Evolutionary conservation across 768 basidiomycete species (phyloP), one percentile per base, ranked within the genome.

Genomic region (Pleurotus tuoliensis): DNA sequence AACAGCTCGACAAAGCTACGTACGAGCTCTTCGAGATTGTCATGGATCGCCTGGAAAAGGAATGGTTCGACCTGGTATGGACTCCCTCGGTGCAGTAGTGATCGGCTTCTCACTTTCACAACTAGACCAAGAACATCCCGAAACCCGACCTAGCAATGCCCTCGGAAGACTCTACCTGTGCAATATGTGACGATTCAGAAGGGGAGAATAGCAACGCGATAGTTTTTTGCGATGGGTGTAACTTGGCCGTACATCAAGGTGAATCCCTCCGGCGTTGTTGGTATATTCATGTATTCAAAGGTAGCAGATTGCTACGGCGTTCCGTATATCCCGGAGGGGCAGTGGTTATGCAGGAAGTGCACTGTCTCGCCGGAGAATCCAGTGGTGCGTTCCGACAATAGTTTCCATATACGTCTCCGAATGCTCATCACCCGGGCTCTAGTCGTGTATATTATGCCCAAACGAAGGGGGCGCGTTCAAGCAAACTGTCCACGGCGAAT

Each of bases 241-340:
- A 98, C 70, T 75, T 99, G 24, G 97, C 97, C 8, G 97, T 99
- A n/a, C 97, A 99, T 75, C 97, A 99, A 82, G 95, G 95, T 91
- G 58, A 53, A 81, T 62, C 3, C 12, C 27, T 18, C n/a, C 38
- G 3, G 15, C 24, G 38, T 9, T 48, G 51, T 13, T 30, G 16
- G 56, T 34, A 6, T 5, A 51, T 43, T 25, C 46, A 47, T 41
- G 15, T 30, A 34, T 34, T 34, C 2, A 34, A 34, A 9, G 30
- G 2, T 34, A 11, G 2, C 61, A 97, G 97, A 99, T 68, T 99
- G 97, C 66, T 99, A 99, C 65, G 97, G 97, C 16, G 94, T 99
- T 1, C 97, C 97, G 9, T 99, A 99, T 67, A 98, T 99, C 57
- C 97, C 97, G 0, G 97, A 99, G 74, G 97, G 97, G 1, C 97